These are phyloP conservation scores for Inga leiocalycina DNA, from an alignment of 306 rosid species.

Conservation along the genomic window DNA sequence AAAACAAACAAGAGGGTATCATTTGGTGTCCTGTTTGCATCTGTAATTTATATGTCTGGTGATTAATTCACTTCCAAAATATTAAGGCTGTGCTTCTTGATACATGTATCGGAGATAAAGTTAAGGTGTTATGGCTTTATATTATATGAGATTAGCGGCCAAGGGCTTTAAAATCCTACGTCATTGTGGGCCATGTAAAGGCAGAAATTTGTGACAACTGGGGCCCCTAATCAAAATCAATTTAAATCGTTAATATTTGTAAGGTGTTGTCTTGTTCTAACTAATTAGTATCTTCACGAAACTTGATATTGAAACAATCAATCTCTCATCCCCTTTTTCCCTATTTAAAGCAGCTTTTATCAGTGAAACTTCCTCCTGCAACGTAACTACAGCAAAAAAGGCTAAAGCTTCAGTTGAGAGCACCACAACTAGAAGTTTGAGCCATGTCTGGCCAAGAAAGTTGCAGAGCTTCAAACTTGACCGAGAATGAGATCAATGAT, in stretches of 20 bases:
- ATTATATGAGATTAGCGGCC: background rate
- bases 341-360: slow-evolving; percentile 19
- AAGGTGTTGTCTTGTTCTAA: background rate
- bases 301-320: background rate
- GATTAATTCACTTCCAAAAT: background rate
- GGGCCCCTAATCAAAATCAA: background rate
- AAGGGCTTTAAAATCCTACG: background rate
- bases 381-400: slow-evolving; percentile 1
- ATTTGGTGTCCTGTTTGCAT: slow-evolving; percentile 4
- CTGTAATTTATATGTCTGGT: background rate
- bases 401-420: background rate
- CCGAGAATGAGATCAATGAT: slow-evolving; percentile 21
- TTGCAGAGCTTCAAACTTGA: slow-evolving; percentile 16
- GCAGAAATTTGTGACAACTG: background rate
- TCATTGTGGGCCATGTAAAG: slow-evolving; percentile 14
- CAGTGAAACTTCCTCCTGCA: background rate
- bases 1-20: background rate
- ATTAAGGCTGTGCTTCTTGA: background rate
- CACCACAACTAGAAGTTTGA: background rate
- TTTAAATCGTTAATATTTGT: background rate
- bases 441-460: slow-evolving; percentile 19
- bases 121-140: background rate
- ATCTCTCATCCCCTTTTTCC: background rate
- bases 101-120: background rate
- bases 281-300: slow-evolving; percentile 15